phyloP scores from a whole-genome alignment of 805 yeast species.

The Starmera quercuum region DNA sequence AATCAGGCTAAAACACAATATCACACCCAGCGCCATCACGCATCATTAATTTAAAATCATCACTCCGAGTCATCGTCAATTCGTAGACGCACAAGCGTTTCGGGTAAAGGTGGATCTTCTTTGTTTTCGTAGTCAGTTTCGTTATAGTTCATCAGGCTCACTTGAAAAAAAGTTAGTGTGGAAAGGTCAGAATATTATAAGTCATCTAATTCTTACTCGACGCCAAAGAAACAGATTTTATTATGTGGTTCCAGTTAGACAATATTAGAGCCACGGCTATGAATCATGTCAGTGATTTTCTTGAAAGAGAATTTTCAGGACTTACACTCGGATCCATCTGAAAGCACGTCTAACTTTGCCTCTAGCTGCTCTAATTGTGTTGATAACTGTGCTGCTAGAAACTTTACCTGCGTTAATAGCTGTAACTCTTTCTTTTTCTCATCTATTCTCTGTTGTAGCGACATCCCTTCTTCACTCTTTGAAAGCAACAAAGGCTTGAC shows the following conservation, averaged over 20 bases:
- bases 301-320: background rate
- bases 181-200: background rate
- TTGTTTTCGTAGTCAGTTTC: conserved; percentile 22
- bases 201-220: conserved; percentile 18
- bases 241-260: conserved; percentile 58
- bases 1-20: background rate
- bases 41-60: conserved; percentile 5
- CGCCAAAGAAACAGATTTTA: conserved; percentile 55
- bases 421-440: conserved; percentile 47
- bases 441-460: conserved; percentile 22
- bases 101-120: conserved; percentile 47
- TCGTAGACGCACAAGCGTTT: conserved; percentile 53
- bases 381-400: conserved; percentile 37
- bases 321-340: conserved; percentile 44
- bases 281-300: conserved; percentile 6
- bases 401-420: conserved; percentile 38
- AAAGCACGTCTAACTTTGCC: conserved; percentile 35
- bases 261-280: conserved; percentile 47
- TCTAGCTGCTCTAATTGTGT: conserved; percentile 40
- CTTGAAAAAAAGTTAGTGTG: conserved; percentile 4
- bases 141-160: conserved; percentile 33
- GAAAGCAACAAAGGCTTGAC: too few relatives aligned
- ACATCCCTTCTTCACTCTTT: conserved; percentile 7
- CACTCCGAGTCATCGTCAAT: conserved; percentile 35
- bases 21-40: conserved; percentile 1